Base-by-base conservation (phyloP, 2,329 filamentous ascomycete genomes). In the Boeremia lycopersici region DNA sequence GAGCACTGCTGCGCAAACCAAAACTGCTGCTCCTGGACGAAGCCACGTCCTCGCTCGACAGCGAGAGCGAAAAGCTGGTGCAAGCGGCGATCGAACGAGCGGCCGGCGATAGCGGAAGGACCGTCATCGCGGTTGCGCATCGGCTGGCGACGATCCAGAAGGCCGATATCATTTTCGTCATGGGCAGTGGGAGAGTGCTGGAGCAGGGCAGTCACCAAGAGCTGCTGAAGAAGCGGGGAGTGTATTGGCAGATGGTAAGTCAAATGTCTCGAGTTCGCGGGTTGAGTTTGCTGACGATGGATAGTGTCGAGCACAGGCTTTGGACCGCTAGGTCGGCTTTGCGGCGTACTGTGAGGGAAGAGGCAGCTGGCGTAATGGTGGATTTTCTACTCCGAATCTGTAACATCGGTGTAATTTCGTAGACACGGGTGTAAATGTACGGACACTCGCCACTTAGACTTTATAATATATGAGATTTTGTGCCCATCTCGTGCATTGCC, bases 81-180 rank as follows among this genome's bases (percentile, higher is more conserved):
- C 73, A 76, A 44, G 64, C 61, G 7, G 69, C 70, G 1, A 72
- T 76, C 49, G 73, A 75, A 50, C 47, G 63, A 7, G 68, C 69
- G 1, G 69, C 62, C 2, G 63, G 69, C 13, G 69, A 69, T 2
- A 57, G 56, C 0, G 50, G 42, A 1, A 42, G 70, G 11, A 76
- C 73, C 0, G 60, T 75, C 3, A 55, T 76, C 28, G 71, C 70
- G 7, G 69, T 76, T 38, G 74, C 74, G 25, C 74, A 76, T 59
- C 62, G 73, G 1, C 59, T 76, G 6, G 71, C 72, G 9, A 76
- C 73, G 28, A 67, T 76, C 29, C 73, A 75, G 57, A 74, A 73
- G 38, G 73, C 73, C 2, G 68, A 76, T 58, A 48, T 72, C 2
- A 75, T 76, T 26, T 74, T 73, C 44, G 73, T 76, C 13, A 40